A percentile compares a stretch with the other conserved stretches of the same genome.
Evolutionary conservation across 192 early-diverging fungal genomes (phyloP).

Genomic region (Piromyces sp.): DNA sequence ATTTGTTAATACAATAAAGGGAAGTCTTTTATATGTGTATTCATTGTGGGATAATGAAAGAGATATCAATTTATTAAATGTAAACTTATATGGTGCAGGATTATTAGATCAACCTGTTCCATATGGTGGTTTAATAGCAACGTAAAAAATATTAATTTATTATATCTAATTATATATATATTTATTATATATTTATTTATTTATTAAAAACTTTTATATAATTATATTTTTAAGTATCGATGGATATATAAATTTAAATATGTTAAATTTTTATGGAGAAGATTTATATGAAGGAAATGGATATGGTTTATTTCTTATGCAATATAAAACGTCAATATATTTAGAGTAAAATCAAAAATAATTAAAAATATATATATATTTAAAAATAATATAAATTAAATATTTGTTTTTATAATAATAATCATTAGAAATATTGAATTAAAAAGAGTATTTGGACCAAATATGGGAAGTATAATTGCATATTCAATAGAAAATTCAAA

Average conservation of each 20-base stretch:
- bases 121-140: no score
- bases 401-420: background rate
- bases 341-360: no score
- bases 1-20: no score
- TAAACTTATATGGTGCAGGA: background rate
- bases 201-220: no score
- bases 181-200: no score
- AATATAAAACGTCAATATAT: no score
- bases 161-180: no score
- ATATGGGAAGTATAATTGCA: background rate
- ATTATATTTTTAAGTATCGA: background rate
- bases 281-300: background rate
- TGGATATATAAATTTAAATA: background rate
- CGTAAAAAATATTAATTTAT: no score
- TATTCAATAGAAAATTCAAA: background rate
- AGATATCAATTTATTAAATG: background rate
- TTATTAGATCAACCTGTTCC: no score
- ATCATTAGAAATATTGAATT: background rate
- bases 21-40: background rate
- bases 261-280: background rate
- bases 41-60: background rate
- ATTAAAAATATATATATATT: background rate
- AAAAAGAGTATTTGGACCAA: background rate
- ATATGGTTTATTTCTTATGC: background rate
- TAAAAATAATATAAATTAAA: background rate